Evolutionary conservation across 306 rosid species (phyloP).

Genomic region (Erythrophleum fordii): DNA sequence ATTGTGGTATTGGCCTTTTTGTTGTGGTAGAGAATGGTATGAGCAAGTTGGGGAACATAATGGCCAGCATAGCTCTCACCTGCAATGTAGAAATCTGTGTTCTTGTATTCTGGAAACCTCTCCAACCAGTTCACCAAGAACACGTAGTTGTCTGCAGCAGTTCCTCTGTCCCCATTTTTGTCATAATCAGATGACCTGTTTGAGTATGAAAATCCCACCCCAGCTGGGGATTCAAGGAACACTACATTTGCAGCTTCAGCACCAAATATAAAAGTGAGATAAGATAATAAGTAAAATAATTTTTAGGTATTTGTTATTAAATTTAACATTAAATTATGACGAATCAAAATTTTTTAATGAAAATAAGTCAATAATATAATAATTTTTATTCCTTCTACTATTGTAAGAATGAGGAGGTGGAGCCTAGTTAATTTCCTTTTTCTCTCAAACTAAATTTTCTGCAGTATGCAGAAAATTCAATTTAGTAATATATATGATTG

Average conservation of each 20-base stretch:
- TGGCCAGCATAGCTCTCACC: conserved; percentile 99
- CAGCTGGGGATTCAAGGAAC: conserved; percentile 86
- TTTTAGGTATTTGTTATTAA: too few relatives aligned
- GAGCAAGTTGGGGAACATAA: conserved; percentile 94
- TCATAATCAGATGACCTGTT: conserved; percentile 72
- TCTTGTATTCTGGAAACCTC: conserved; percentile 85
- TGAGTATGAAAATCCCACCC: conserved; percentile 96
- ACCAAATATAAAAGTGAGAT: neutral
- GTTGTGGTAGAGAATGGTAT: conserved; percentile 71
- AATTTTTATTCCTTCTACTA: too few relatives aligned
- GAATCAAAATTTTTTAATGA: too few relatives aligned
- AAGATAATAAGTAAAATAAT: too few relatives aligned
- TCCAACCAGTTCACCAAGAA: conserved; percentile 88
- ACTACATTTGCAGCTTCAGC: conserved; percentile 84
- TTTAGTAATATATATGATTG: too few relatives aligned
- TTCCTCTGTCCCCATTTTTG: conserved; percentile 62
- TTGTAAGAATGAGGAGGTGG: too few relatives aligned
- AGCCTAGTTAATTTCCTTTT: too few relatives aligned
- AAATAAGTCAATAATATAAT: too few relatives aligned
- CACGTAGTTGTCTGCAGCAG: conserved; percentile 69
- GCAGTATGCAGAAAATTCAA: too few relatives aligned
- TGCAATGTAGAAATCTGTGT: conserved; percentile 69
- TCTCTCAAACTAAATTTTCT: too few relatives aligned
- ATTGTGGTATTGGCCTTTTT: conserved; percentile 49
- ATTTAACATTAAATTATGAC: too few relatives aligned